These are phyloP conservation scores for Litchi chinensis DNA, from an alignment of 345 rosid species.

Conservation along the genomic window DNA sequence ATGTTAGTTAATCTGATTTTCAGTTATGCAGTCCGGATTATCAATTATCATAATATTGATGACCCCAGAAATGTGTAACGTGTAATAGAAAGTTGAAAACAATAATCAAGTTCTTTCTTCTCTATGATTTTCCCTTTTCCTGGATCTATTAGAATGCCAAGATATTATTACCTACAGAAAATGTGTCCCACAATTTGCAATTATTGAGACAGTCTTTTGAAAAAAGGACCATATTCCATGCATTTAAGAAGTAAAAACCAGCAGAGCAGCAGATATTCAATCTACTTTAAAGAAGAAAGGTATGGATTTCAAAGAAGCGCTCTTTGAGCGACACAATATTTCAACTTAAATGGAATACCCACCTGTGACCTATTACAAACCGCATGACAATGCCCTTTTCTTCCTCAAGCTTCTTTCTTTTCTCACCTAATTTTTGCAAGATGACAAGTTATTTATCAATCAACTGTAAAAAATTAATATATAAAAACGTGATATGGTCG, in stretches of 20 bases:
- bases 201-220: not conserved
- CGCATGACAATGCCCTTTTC: slow-evolving; percentile 96
- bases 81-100: not conserved
- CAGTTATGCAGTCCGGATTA: not conserved
- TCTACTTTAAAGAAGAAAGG: not conserved
- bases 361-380: slow-evolving; percentile 99
- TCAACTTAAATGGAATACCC: slow-evolving; percentile 12
- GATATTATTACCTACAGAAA: not conserved
- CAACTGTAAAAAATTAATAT: not conserved
- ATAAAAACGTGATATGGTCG: not conserved
- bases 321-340: not conserved
- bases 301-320: not conserved
- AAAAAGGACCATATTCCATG: not conserved
- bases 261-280: not conserved
- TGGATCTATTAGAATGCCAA: not conserved
- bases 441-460: not conserved
- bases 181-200: not conserved
- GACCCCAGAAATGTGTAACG: not conserved
- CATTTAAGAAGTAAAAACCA: not conserved
- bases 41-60: not conserved
- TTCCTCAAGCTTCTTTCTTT: slow-evolving; percentile 88
- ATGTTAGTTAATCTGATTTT: not conserved
- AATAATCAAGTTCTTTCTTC: not conserved
- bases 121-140: not conserved
- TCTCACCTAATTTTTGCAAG: slow-evolving; percentile 53